These are phyloP conservation scores for Bimuria novae-zelandiae DNA, from an alignment of 2,329 filamentous ascomycete species.

Conservation along the genomic window DNA sequence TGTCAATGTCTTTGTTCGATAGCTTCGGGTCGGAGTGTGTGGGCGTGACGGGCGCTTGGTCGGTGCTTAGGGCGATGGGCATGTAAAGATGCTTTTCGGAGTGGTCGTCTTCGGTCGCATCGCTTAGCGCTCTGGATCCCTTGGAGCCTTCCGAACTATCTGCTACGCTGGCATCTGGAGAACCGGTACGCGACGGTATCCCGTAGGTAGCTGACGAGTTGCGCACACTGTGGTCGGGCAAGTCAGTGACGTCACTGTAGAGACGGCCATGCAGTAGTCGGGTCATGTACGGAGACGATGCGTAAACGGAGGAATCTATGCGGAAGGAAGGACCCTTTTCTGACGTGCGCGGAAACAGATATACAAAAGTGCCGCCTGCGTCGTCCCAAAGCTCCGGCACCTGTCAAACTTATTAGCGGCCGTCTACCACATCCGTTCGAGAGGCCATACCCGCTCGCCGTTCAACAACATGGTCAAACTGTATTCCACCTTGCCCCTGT, in stretches of 20 bases:
- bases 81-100: slow-evolving; percentile 62
- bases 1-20: slow-evolving; percentile 58
- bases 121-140: slow-evolving; percentile 54
- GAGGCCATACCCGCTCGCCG: slow-evolving; percentile 55
- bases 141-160: slow-evolving; percentile 52
- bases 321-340: slow-evolving; percentile 64
- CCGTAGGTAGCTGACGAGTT: slow-evolving; percentile 23
- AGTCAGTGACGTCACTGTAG: slow-evolving; percentile 45
- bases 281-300: slow-evolving; percentile 60
- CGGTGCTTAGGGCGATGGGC: slow-evolving; percentile 60
- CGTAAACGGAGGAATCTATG: slow-evolving; percentile 62
- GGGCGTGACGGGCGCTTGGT: slow-evolving; percentile 46
- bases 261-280: slow-evolving; percentile 60
- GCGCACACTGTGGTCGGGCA: slow-evolving; percentile 27
- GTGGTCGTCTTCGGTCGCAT: slow-evolving; percentile 53
- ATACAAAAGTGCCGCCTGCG: slow-evolving; percentile 65
- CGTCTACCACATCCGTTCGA: background rate
- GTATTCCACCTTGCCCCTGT: slow-evolving; percentile 61
- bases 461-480: slow-evolving; percentile 56
- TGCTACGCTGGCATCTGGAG: slow-evolving; percentile 37
- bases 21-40: slow-evolving; percentile 33
- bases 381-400: slow-evolving; percentile 66
- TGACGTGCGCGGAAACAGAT: slow-evolving; percentile 63
- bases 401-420: slow-evolving; percentile 34
- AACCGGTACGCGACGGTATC: slow-evolving; percentile 39